phyloP scores from a whole-genome alignment of 2,329 filamentous ascomycete genomes.

The Xylaria sp. region DNA sequence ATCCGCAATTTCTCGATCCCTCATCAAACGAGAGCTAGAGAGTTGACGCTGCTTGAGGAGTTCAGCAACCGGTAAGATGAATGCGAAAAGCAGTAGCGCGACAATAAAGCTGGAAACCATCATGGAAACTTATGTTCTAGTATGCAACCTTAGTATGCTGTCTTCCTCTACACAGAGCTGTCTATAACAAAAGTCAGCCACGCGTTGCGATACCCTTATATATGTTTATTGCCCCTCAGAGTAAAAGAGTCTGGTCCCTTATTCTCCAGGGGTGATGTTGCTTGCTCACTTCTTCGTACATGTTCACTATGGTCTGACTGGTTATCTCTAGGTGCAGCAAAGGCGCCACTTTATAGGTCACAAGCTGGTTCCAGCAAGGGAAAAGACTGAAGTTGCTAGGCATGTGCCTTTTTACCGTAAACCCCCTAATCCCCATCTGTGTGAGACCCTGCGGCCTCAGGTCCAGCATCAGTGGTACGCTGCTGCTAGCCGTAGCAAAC shows the following conservation, averaged over 20 bases:
- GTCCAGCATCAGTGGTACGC: background rate
- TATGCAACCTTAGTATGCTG: background rate
- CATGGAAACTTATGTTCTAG: background rate
- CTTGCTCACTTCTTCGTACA: background rate
- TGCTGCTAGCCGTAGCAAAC: background rate
- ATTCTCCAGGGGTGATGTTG: background rate
- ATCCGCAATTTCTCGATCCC: constrained; percentile 27
- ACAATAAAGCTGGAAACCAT: background rate
- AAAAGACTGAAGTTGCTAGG: background rate
- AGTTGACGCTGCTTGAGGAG: background rate
- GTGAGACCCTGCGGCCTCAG: background rate
- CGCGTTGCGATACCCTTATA: background rate
- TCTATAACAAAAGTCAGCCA: background rate
- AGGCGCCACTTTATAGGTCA: background rate
- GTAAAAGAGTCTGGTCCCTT: background rate
- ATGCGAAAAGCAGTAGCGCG: background rate
- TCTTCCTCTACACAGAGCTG: background rate
- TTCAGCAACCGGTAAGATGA: background rate
- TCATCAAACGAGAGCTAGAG: background rate
- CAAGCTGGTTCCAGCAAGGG: background rate
- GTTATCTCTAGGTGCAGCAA: background rate
- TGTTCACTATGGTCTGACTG: background rate
- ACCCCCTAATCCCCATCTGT: background rate
- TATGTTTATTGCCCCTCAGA: background rate
- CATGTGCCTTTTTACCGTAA: background rate